Base-by-base conservation (phyloP, 345 rosid genomes). In the Gossypium herbaceum region DNA sequence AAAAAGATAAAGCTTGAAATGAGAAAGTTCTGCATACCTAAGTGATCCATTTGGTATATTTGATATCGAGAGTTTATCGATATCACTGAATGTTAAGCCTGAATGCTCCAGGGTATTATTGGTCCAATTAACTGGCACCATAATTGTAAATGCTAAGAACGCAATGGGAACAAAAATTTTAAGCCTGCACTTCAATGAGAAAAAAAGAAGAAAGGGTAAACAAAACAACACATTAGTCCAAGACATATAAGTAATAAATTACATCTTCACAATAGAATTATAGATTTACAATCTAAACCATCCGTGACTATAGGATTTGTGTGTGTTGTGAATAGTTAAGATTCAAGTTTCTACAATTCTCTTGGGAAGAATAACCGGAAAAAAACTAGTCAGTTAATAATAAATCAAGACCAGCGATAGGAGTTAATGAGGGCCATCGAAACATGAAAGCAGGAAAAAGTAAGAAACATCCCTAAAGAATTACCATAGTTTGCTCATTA, bases 121-220 rank as follows among this genome's bases (percentile, higher is more conserved):
- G 2, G 97, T 94, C 97, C 96, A 92, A 78, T 92, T 92, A 72
- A 94, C 93, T 9, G 98, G 98, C 25, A 94, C 91, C 88, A 88
- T 84, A 68, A 94, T 79, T 0, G 90, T 27, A 74, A 94, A 89
- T 68, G 94, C 94, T 77, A 92, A 82, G 65, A 84, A 73, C 34
- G 97, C 87, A 79, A 94, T 84, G 11, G 98, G 97, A 67, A 85
- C 87, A 81, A 94, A 92, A 52, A 92, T 88, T 82, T 92, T 94
- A 44, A 94, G 86, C 89, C 97, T 92, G 87, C 85, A 81, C 43
- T 81, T 73, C 50, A 39, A 79, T 47, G 54, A 63, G 67, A 20
- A 72, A 34, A 29, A 71, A 73, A 45, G 68, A 3, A 15, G 52
- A 55, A 16, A n/a, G 43, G 39, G 7, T 27, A 47, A 27, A 72